Conservation (phyloP, 2,329 filamentous ascomycete species). For the Fusarium pseudoanthophilum region DNA sequence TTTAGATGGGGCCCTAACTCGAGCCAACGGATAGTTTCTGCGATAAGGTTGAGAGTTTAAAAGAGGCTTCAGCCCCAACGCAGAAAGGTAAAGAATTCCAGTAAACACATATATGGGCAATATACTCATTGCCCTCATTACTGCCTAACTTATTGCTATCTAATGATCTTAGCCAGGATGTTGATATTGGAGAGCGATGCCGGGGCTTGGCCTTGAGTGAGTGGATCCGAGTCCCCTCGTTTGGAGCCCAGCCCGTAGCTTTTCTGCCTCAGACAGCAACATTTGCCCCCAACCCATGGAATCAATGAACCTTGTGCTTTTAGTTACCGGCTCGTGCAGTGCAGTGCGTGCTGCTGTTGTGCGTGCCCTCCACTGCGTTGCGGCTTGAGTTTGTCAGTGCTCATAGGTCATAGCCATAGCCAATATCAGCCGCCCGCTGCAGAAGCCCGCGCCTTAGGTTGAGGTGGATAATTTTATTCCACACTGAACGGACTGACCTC, state of each 20-base stretch:
- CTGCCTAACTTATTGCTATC: neutral
- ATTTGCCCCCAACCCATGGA: conserved; percentile 16
- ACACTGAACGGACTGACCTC: conserved; percentile 25
- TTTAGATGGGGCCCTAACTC: no score
- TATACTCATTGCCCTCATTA: neutral
- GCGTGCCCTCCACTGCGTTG: conserved; percentile 4
- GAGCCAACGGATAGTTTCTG: neutral
- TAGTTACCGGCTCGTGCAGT: conserved; percentile 24
- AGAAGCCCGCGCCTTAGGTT: conserved; percentile 2
- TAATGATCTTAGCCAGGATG: conserved; percentile 12
- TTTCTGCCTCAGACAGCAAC: conserved; percentile 48
- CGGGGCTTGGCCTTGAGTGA: conserved; percentile 16
- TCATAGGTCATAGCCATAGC: conserved; percentile 22
- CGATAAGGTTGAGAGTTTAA: neutral
- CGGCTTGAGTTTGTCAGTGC: conserved; percentile 25
- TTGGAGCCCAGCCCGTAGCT: conserved; percentile 2
- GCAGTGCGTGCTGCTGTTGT: conserved; percentile 12
- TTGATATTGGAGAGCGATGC: conserved; percentile 24
- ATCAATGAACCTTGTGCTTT: conserved; percentile 2
- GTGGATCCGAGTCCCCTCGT: conserved; percentile 27
- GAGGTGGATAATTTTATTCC: conserved; percentile 45
- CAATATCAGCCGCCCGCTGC: neutral
- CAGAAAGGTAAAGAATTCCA: neutral
- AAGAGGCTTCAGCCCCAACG: neutral
- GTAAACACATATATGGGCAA: neutral